A percentile compares a stretch with the other conserved stretches of the same genome.
phyloP scores from a whole-genome alignment of 441 rosid genomes.

The Heliophila coronopifolia region DNA sequence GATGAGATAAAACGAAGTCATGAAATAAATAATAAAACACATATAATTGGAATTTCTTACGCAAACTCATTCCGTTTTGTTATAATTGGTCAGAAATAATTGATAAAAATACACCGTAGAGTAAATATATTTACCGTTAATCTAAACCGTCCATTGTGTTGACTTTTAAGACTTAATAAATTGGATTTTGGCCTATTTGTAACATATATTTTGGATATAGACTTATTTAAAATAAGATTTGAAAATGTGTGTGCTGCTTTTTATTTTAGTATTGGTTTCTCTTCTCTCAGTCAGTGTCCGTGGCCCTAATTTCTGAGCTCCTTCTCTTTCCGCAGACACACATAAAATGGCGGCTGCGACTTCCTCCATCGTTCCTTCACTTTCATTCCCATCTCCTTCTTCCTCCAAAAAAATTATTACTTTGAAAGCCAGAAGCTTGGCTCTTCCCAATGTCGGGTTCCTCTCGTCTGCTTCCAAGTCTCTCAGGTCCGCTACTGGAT shows the following conservation, averaged over 20 bases:
- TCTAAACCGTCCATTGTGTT: too few relatives aligned
- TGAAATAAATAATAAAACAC: too few relatives aligned
- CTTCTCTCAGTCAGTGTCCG: neutral
- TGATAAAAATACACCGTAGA: too few relatives aligned
- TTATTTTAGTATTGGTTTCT: neutral
- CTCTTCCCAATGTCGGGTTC: conserved; percentile 28
- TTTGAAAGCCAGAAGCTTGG: conserved; percentile 4
- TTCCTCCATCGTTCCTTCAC: conserved; percentile 33
- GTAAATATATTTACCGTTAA: too few relatives aligned
- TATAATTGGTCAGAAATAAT: too few relatives aligned
- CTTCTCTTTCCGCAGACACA: conserved; percentile 11
- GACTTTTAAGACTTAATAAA: too few relatives aligned
- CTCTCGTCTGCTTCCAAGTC: conserved; percentile 35
- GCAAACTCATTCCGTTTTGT: too few relatives aligned
- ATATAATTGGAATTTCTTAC: too few relatives aligned
- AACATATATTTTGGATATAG: too few relatives aligned
- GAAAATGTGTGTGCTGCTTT: neutral
- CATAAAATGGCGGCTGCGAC: conserved; percentile 36
- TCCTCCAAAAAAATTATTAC: conserved; percentile 27
- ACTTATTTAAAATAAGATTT: too few relatives aligned
- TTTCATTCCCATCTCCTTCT: conserved; percentile 27
- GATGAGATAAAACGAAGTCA: too few relatives aligned
- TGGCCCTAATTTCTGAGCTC: conserved; percentile 22
- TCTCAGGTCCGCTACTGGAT: conserved; percentile 24
- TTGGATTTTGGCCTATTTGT: too few relatives aligned